Conservation (phyloP, 2,329 filamentous ascomycete genomes). For the Calcarisporium arbuscula region DNA sequence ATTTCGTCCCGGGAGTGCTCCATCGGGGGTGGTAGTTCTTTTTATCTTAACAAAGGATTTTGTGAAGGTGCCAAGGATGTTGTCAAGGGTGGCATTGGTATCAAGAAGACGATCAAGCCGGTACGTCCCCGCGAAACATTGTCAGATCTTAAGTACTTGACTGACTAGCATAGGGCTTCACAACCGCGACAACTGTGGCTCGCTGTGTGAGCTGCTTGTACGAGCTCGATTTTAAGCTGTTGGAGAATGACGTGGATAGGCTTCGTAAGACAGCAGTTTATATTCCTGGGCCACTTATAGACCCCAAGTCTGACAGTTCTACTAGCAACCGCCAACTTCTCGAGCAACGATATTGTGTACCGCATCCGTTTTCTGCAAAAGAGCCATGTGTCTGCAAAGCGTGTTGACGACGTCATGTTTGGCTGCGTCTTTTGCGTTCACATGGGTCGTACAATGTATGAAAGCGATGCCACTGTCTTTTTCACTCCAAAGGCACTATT, state of each 20-base stretch:
- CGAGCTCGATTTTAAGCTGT: slow-evolving; percentile 45
- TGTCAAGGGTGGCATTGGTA: slow-evolving; percentile 39
- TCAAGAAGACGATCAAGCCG: slow-evolving; percentile 44
- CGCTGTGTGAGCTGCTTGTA: slow-evolving; percentile 48
- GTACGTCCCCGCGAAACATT: slow-evolving; percentile 18
- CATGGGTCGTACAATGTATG: slow-evolving; percentile 40
- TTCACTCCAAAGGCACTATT: slow-evolving; percentile 47
- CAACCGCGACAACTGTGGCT: slow-evolving; percentile 35
- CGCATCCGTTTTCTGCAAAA: slow-evolving; percentile 51
- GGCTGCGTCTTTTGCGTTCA: slow-evolving; percentile 50
- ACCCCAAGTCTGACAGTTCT: too few species aligned
- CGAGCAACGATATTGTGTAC: slow-evolving; percentile 39
- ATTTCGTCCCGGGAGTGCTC: slow-evolving; percentile 27
- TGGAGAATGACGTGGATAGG: slow-evolving; percentile 46
- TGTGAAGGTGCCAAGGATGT: slow-evolving; percentile 48
- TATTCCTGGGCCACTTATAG: too few species aligned
- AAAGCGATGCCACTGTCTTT: slow-evolving; percentile 52
- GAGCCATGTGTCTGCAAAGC: slow-evolving; percentile 42
- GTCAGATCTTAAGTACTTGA: slow-evolving; percentile 3
- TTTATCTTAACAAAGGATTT: slow-evolving; percentile 47
- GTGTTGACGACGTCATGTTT: slow-evolving; percentile 47
- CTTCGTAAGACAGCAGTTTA: slow-evolving; percentile 30
- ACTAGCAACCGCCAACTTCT: slow-evolving; percentile 41
- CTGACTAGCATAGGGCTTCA: slow-evolving; percentile 37
- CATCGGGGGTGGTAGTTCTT: slow-evolving; percentile 41